A percentile compares a stretch with the other conserved stretches of the same genome.
phyloP scores from a whole-genome alignment of 2,329 filamentous ascomycete species.

The Raffaelea ambrosiae region DNA sequence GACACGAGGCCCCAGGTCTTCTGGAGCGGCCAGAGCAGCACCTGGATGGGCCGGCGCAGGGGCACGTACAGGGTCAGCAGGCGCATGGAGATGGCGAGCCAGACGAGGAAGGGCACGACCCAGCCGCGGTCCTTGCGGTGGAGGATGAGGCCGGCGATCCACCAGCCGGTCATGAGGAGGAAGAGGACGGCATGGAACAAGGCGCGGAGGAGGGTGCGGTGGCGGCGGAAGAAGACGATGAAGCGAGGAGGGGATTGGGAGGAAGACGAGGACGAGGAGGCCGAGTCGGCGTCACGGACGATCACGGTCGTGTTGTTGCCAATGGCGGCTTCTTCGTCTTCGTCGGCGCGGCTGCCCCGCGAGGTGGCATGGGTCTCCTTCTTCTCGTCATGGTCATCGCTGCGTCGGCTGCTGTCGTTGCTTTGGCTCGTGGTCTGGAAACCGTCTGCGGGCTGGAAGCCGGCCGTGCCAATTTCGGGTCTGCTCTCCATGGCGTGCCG shows the following conservation, averaged over 20 bases:
- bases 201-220: background rate
- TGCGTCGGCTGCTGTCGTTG: no score
- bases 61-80: slow-evolving; percentile 52
- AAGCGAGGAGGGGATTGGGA: background rate
- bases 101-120: slow-evolving; percentile 78
- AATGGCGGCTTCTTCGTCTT: background rate
- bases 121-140: slow-evolving; percentile 69
- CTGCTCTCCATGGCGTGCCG: no score
- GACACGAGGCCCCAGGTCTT: background rate
- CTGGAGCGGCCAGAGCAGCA: background rate
- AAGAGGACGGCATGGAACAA: background rate
- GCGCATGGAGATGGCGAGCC: slow-evolving; percentile 64
- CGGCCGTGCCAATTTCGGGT: no score
- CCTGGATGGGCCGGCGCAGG: background rate
- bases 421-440: no score
- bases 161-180: slow-evolving; percentile 22
- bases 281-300: background rate
- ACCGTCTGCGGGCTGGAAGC: no score
- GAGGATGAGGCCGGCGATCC: slow-evolving; percentile 32
- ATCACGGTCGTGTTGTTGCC: background rate
- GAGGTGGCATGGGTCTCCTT: background rate
- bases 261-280: background rate
- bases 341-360: background rate
- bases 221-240: background rate
- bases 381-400: background rate